Base-by-base conservation (phyloP, 345 rosid genomes). In the Geranium brycei region DNA sequence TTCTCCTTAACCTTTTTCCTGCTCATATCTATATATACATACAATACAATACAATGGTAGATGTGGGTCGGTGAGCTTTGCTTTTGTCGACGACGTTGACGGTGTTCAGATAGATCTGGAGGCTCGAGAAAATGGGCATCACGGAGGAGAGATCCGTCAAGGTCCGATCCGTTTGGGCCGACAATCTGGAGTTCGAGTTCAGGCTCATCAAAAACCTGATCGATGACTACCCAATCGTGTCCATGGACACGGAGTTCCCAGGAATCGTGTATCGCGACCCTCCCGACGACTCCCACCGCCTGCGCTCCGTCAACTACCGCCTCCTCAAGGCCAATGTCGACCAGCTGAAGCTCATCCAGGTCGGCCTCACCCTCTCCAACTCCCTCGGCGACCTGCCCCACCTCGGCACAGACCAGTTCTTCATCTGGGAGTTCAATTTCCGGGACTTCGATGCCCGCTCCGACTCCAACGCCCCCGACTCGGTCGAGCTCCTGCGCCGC, bases 241-340 rank as follows among this genome's bases (percentile, higher is more conserved):
- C 84, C 15, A 77, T 80, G 81, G 84, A 80, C 60, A 77, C 81
- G 4, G 80, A 80, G 71, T 80, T 80, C 55, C 84, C 84, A 31
- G 79, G 84, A 16, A 41, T 73, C 51, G 78, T 80, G 1, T 56
- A 77, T 56, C 78, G 76, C 14, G 65, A 67, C 1, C 30, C 40
- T 6, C 59, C 66, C 3, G 62, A 19, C 8, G 59, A 17, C 12
- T 55, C 64, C 51, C 59, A 62, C n/a, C 70, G 61, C 17, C 71
- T 66, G 55, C 75, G 78, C 18, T 28, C 17, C 15, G 61, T 64
- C 17, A 66, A 62, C n/a, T 80, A 80, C 76, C 12, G 31, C 56
- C 63, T 62, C 72, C 71, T 81, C 17, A 81, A 81, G 59, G 66
- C 66, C 47, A 81, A 81, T 61, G 85, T 81, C 23, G 82, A 81